A percentile compares a stretch with the other conserved stretches of the same genome.
Conservation (phyloP, 23 red algal genomes). For the Chondrus crispus region DNA sequence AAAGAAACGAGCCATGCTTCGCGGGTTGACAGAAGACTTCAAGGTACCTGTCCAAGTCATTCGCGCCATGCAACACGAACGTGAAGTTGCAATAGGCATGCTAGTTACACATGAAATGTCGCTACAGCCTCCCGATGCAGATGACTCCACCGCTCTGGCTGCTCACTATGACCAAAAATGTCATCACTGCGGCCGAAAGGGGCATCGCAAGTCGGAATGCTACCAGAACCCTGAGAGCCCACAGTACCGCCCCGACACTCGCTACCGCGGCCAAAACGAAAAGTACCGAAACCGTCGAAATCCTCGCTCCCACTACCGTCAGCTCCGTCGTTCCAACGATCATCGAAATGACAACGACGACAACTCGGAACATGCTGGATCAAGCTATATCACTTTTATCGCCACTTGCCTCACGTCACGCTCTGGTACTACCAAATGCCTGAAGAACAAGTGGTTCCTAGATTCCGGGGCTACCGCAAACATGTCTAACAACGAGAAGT, state of each 20-base stretch:
- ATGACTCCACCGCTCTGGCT: not conserved
- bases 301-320: not conserved
- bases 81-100: not conserved
- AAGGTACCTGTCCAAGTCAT: not conserved
- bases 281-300: not conserved
- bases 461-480: not conserved
- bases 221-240: slow-evolving; percentile 22
- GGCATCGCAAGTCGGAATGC: slow-evolving; percentile 22
- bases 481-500: not conserved
- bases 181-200: not conserved
- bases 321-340: not conserved
- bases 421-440: not conserved
- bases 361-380: not conserved
- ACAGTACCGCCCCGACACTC: not conserved
- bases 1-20: not conserved
- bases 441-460: not conserved
- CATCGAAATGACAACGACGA: not conserved
- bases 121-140: not conserved
- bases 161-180: not conserved
- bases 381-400: not conserved
- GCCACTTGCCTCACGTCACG: not conserved
- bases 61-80: not conserved
- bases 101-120: not conserved
- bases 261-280: not conserved
- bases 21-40: not conserved